These are phyloP conservation scores for Nicotiana noctiflora DNA, from an alignment of 257 asterid genomes.

Conservation along the genomic window DNA sequence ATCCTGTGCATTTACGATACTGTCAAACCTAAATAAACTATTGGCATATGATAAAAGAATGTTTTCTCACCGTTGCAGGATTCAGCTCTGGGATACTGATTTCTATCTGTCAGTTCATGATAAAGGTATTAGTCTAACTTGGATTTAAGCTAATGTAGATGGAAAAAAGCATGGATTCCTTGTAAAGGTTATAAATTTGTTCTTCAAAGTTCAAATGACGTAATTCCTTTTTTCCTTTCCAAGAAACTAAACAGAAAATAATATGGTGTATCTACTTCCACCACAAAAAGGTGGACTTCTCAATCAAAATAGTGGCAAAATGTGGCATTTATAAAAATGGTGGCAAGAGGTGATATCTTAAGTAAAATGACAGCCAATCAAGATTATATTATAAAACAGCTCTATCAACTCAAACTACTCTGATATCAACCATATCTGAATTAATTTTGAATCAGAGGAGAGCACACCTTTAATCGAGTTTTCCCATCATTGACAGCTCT, in stretches of 20 bases:
- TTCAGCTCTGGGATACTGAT: slow-evolving; percentile 92
- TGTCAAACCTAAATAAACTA: slow-evolving; percentile 23
- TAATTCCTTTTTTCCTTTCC: neutral
- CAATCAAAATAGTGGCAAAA: neutral
- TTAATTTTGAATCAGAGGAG: neutral
- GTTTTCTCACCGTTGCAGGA: slow-evolving; percentile 77
- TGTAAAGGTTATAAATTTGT: neutral
- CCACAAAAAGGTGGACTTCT: neutral
- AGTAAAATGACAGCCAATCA: neutral
- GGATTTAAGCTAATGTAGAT: neutral
- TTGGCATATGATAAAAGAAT: slow-evolving; percentile 3
- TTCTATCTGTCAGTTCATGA: slow-evolving; percentile 58
- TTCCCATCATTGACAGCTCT: slow-evolving; percentile 78
- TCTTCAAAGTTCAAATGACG: neutral
- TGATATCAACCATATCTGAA: neutral
- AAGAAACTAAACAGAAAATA: neutral
- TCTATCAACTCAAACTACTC: neutral
- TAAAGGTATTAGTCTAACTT: slow-evolving; percentile 12
- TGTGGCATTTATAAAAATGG: neutral
- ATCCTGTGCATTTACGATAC: slow-evolving; percentile 62
- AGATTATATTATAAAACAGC: neutral
- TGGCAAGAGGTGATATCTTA: neutral
- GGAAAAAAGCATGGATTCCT: neutral
- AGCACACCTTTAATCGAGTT: slow-evolving; percentile 64
- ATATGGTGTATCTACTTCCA: neutral